phyloP scores from a whole-genome alignment of 1,284 basidiomycete genomes.

The Cryptococcus sp. region DNA sequence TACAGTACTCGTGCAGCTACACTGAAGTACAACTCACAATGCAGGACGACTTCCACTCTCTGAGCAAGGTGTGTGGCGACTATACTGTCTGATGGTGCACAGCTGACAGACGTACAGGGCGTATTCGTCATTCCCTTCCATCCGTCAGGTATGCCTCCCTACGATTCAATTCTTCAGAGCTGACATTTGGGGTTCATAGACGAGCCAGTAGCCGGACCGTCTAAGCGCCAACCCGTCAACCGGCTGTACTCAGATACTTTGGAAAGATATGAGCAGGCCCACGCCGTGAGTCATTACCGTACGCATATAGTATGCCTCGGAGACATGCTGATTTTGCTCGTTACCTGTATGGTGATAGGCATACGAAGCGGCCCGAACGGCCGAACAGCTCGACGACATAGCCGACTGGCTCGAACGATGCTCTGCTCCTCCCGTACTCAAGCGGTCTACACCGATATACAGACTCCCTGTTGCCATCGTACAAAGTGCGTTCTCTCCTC shows the following conservation, averaged over 20 bases:
- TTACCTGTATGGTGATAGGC: slow-evolving; percentile 12
- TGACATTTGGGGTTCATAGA: not conserved
- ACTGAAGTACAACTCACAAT: slow-evolving; percentile 8
- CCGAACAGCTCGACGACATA: slow-evolving; percentile 41
- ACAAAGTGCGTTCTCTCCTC: slow-evolving; percentile 33
- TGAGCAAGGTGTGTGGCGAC: slow-evolving; percentile 33
- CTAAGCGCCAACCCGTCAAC: slow-evolving; percentile 22
- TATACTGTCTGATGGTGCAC: not conserved
- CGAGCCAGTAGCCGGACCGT: slow-evolving; percentile 21
- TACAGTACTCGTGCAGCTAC: too few species aligned
- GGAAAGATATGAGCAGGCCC: slow-evolving; percentile 19
- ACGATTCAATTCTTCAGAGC: not conserved
- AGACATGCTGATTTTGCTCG: not conserved
- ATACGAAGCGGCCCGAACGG: slow-evolving; percentile 27
- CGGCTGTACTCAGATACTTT: slow-evolving; percentile 26
- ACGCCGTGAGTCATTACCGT: slow-evolving; percentile 17
- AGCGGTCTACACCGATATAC: slow-evolving; percentile 17
- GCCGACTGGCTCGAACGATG: slow-evolving; percentile 38
- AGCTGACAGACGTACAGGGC: slow-evolving; percentile 28
- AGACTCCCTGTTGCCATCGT: slow-evolving; percentile 40
- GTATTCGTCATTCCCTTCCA: slow-evolving; percentile 41
- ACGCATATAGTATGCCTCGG: not conserved
- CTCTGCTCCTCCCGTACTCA: slow-evolving; percentile 21
- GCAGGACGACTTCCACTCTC: slow-evolving; percentile 36
- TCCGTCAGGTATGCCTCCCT: slow-evolving; percentile 6